These are phyloP conservation scores for Mercurialis annua DNA, from an alignment of 345 rosid genomes.

Conservation along the genomic window DNA sequence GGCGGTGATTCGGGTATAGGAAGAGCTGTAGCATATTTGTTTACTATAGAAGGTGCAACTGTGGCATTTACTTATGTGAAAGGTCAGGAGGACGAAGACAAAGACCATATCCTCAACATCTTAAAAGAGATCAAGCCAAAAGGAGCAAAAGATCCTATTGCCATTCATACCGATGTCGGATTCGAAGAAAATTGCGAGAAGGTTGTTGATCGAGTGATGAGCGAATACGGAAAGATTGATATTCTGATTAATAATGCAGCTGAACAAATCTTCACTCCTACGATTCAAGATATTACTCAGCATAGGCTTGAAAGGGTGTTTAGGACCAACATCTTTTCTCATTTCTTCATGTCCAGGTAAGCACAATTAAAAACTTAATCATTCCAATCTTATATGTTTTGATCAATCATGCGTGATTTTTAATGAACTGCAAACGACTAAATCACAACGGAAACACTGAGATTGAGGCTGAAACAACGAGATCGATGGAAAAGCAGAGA, in stretches of 20 bases:
- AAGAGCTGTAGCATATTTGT: slow-evolving; percentile 7
- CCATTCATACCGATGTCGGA: slow-evolving; percentile 1
- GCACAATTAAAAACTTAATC: too few species aligned
- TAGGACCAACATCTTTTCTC: slow-evolving; percentile 11
- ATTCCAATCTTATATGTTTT: too few species aligned
- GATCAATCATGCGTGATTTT: too few species aligned
- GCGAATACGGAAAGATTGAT: slow-evolving; percentile 9
- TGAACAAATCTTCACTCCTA: not conserved
- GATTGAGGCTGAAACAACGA: too few species aligned
- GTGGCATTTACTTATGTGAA: slow-evolving; percentile 14
- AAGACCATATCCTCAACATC: not conserved
- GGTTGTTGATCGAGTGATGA: slow-evolving; percentile 9
- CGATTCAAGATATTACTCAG: slow-evolving; percentile 1
- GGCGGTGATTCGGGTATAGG: slow-evolving; percentile 16
- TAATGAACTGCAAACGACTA: too few species aligned
- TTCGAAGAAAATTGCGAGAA: slow-evolving; percentile 10
- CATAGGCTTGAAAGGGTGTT: slow-evolving; percentile 5
- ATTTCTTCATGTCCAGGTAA: slow-evolving; percentile 13
- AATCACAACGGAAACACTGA: too few species aligned
- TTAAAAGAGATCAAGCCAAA: not conserved
- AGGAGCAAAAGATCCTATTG: slow-evolving; percentile 8
- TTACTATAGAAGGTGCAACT: slow-evolving; percentile 16
- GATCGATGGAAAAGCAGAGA: too few species aligned
- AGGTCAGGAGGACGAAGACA: slow-evolving; percentile 8
- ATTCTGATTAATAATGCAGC: slow-evolving; percentile 8